Base-by-base conservation (phyloP, 1,284 basidiomycete genomes). In the Chalciporus sp. region DNA sequence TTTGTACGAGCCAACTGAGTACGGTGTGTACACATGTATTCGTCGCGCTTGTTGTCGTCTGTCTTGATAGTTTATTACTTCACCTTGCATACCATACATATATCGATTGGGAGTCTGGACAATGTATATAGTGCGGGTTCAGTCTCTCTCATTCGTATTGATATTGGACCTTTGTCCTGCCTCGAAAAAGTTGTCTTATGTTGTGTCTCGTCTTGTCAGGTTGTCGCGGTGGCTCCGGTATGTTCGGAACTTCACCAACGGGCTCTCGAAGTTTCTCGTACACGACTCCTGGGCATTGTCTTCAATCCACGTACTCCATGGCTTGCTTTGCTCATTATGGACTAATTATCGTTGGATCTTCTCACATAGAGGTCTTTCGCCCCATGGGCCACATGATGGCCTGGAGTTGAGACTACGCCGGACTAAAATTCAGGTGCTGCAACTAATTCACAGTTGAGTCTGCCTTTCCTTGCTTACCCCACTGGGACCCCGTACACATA, bases 1-100 rank as follows among this genome's bases (percentile, higher is more conserved):
- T 47, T 55, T 3, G 59, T 16, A 23, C 64, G 29, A 19, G 55
- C 52, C 1, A 47, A 49, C 20, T 31, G 17, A 51, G n/a, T n/a
- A 6, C 7, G 31, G 42, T 33, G n/a, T 35, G 16, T 23, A n/a
- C 28, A 8, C 35, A 29, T 28, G 8, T 27, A 4, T 40, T 20
- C 44, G 3, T 40, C 42, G n/a, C n/a, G n/a, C n/a, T n/a, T n/a
- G n/a, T n/a, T n/a, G 42, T 47, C 17, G 7, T 43, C 16, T 14
- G 19, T 10, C 16, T 11, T n/a, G n/a, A n/a, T n/a, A n/a, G 12
- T 7, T 7, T 28, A 40, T 52, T 17, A 7, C 14, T 43, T 14
- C 39, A 41, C 23, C n/a, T 23, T 23, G 23, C 6, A 23, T 17
- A 20, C 35, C n/a, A 20, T 35, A 44, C 41, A 6, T 14, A 14